These are phyloP conservation scores for Rosa persica DNA, from an alignment of 306 rosid species.

Conservation along the genomic window DNA sequence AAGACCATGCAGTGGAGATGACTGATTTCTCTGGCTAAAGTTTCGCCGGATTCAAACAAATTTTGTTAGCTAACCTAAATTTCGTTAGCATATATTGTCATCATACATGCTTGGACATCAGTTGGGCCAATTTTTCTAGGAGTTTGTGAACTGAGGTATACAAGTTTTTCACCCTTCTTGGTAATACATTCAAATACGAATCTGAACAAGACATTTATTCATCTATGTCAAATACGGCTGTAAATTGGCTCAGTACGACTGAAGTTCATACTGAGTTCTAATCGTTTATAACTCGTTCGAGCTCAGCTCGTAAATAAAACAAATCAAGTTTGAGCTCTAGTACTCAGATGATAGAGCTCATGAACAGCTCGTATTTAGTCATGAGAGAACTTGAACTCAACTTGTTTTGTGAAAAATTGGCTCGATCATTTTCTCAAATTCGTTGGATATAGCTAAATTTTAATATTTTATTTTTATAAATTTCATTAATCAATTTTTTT, in stretches of 20 bases:
- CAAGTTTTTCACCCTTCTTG: too few relatives aligned
- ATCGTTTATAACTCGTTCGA: too few relatives aligned
- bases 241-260: too few relatives aligned
- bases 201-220: too few relatives aligned
- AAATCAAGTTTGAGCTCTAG: not conserved
- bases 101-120: not conserved
- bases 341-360: not conserved
- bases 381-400: not conserved
- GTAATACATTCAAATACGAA: too few relatives aligned
- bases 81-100: not conserved
- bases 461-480: too few relatives aligned
- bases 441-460: not conserved
- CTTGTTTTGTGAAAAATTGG: not conserved
- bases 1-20: not conserved
- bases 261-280: too few relatives aligned
- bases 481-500: too few relatives aligned
- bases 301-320: too few relatives aligned
- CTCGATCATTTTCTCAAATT: not conserved
- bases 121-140: not conserved
- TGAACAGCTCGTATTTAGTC: too few relatives aligned
- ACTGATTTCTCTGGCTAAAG: not conserved
- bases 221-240: too few relatives aligned
- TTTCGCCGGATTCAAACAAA: constrained; percentile 8
- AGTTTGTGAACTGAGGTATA: too few relatives aligned
- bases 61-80: not conserved